A percentile compares a stretch with the other conserved stretches of the same genome.
Conservation (phyloP, 2,329 filamentous ascomycete species). For the Truncatella angustata region DNA sequence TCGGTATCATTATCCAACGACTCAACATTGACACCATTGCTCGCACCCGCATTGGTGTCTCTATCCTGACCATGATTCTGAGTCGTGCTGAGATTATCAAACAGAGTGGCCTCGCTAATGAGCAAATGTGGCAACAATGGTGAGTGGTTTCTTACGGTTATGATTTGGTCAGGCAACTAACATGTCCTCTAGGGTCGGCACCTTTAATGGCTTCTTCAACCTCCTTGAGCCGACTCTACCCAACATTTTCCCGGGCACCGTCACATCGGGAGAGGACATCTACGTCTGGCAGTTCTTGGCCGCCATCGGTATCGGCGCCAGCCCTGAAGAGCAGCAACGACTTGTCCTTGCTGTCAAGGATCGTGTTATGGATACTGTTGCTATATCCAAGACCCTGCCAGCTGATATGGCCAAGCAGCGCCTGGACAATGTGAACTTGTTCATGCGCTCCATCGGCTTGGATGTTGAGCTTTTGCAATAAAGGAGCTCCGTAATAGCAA, state of each 20-base stretch:
- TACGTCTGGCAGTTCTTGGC: conserved; percentile 98
- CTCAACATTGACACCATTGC: conserved; percentile 83
- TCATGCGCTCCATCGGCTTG: conserved; percentile 98
- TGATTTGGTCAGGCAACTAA: conserved; percentile 27
- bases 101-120: conserved; percentile 68
- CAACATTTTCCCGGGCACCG: conserved; percentile 86
- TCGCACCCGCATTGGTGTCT: conserved; percentile 82
- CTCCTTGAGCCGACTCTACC: conserved; percentile 79
- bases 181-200: conserved; percentile 54
- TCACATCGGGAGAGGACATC: conserved; percentile 86
- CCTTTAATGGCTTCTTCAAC: conserved; percentile 87
- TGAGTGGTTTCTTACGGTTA: conserved; percentile 33
- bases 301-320: conserved; percentile 89
- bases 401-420: conserved; percentile 80
- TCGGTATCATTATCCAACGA: conserved; percentile 79
- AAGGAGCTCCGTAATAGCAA: too few relatives aligned
- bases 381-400: conserved; percentile 84
- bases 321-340: conserved; percentile 90
- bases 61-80: conserved; percentile 89
- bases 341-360: conserved; percentile 96
- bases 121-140: conserved; percentile 81
- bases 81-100: conserved; percentile 93
- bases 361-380: conserved; percentile 92
- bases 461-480: conserved; percentile 74
- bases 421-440: conserved; percentile 90